Evolutionary conservation across 208 protist species (phyloP).

Genomic region (Wallacemonas rigidus): DNA sequence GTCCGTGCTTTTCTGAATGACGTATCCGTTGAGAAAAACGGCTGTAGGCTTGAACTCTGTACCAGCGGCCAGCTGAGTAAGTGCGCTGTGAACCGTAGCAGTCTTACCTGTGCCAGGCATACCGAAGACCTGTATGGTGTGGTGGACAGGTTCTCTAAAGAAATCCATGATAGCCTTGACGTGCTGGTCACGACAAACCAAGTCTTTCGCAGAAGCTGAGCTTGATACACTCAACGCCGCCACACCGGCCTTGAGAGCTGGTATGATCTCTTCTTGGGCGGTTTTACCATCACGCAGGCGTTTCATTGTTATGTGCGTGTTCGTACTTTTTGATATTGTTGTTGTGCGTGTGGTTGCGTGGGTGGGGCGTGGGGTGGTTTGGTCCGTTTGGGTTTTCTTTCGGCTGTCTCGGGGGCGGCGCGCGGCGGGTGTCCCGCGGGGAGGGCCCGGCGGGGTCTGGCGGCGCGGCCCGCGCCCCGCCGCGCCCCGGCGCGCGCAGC

Average conservation of each 20-base stretch:
- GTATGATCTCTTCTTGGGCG: slow-evolving; percentile 25
- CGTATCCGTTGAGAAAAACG: slow-evolving; percentile 89
- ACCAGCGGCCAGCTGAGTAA: slow-evolving; percentile 50
- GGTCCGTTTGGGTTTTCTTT: too few relatives aligned
- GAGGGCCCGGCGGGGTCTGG: too few relatives aligned
- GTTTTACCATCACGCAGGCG: slow-evolving; percentile 1
- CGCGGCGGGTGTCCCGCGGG: too few relatives aligned
- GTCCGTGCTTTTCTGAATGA: slow-evolving; percentile 86
- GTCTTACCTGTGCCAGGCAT: slow-evolving; percentile 93
- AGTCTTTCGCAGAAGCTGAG: slow-evolving; percentile 48
- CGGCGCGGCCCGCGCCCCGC: too few relatives aligned
- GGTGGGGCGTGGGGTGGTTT: background rate
- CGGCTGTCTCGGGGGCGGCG: too few relatives aligned
- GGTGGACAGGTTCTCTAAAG: slow-evolving; percentile 58
- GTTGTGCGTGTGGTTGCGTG: background rate
- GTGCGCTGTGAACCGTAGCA: slow-evolving; percentile 74
- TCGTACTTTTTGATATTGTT: background rate
- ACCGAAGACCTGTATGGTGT: slow-evolving; percentile 89
- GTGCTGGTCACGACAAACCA: slow-evolving; percentile 78
- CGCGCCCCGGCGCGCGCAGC: too few relatives aligned
- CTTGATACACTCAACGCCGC: slow-evolving; percentile 76
- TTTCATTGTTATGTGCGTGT: slow-evolving; percentile 10
- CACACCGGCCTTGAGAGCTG: slow-evolving; percentile 58
- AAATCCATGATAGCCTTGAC: slow-evolving; percentile 67
- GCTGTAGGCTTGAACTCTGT: slow-evolving; percentile 54